A percentile compares a stretch with the other conserved stretches of the same genome.
Conservation (phyloP, 2,329 filamentous ascomycete species). For the Grosmannia huntii region DNA sequence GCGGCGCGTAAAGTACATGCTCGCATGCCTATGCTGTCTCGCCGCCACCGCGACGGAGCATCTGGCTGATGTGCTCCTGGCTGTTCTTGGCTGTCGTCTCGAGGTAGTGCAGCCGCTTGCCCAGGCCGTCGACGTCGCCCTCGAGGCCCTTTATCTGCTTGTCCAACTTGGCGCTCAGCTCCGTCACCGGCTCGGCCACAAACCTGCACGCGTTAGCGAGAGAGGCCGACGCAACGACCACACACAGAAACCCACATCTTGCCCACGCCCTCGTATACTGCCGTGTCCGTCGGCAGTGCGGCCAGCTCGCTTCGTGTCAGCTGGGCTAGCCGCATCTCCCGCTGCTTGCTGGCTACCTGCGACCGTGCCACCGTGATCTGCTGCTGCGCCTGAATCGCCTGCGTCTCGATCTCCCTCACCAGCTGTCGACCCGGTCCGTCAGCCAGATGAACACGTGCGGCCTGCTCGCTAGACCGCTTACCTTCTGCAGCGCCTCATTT, state of each 20-base stretch:
- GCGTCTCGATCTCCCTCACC: slow-evolving; percentile 85
- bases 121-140: slow-evolving; percentile 64
- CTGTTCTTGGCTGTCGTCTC: slow-evolving; percentile 95
- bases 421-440: slow-evolving; percentile 38
- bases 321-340: slow-evolving; percentile 79
- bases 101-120: slow-evolving; percentile 83
- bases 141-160: slow-evolving; percentile 63
- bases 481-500: slow-evolving; percentile 90
- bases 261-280: slow-evolving; percentile 86
- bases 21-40: slow-evolving; percentile 9
- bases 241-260: slow-evolving; percentile 61
- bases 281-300: slow-evolving; percentile 60
- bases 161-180: slow-evolving; percentile 64
- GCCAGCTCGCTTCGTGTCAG: slow-evolving; percentile 74
- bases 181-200: slow-evolving; percentile 58
- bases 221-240: background rate
- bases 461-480: slow-evolving; percentile 22
- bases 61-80: slow-evolving; percentile 78
- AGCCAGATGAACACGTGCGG: background rate
- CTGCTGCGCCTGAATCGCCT: slow-evolving; percentile 78
- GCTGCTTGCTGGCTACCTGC: slow-evolving; percentile 74
- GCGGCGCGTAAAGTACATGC: background rate
- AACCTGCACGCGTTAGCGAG: slow-evolving; percentile 49
- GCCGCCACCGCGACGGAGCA: slow-evolving; percentile 47
- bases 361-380: slow-evolving; percentile 78